A percentile compares a stretch with the other conserved stretches of the same genome.
These are phyloP conservation scores for Wickerhamiella pararugosa DNA, from an alignment of 1,139 yeast species.

Conservation along the genomic window DNA sequence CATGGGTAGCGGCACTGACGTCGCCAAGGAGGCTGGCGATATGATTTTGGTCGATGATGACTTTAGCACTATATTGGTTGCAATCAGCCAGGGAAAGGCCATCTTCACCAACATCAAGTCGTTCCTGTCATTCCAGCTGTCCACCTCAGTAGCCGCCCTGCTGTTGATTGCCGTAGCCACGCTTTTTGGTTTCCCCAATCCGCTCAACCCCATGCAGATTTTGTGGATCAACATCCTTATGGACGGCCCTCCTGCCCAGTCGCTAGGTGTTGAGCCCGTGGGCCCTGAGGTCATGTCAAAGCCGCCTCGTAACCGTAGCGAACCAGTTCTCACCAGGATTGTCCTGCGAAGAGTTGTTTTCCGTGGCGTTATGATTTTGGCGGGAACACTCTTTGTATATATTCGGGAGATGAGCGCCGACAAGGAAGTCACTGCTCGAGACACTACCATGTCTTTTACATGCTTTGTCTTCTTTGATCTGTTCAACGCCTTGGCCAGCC, in stretches of 20 bases:
- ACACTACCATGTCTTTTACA: slow-evolving; percentile 97
- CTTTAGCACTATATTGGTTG: slow-evolving; percentile 78
- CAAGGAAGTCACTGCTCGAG: slow-evolving; percentile 72
- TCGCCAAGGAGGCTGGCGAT: slow-evolving; percentile 96
- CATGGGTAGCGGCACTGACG: slow-evolving; percentile 98
- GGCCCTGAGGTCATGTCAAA: slow-evolving; percentile 88
- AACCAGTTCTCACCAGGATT: slow-evolving; percentile 55
- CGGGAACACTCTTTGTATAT: slow-evolving; percentile 78
- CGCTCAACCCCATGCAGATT: slow-evolving; percentile 97
- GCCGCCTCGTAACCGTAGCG: slow-evolving; percentile 82
- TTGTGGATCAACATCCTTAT: slow-evolving; percentile 91
- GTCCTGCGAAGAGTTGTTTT: slow-evolving; percentile 60
- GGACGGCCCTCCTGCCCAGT: slow-evolving; percentile 99
- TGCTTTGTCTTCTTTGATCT: slow-evolving; percentile 89
- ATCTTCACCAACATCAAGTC: slow-evolving; percentile 88
- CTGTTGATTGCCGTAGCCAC: slow-evolving; percentile 80
- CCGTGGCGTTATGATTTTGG: slow-evolving; percentile 51
- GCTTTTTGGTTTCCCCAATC: slow-evolving; percentile 75
- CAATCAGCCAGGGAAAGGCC: slow-evolving; percentile 94
- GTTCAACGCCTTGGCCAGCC: slow-evolving; percentile 89
- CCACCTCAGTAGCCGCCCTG: slow-evolving; percentile 90
- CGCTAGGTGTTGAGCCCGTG: slow-evolving; percentile 93
- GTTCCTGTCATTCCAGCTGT: slow-evolving; percentile 83
- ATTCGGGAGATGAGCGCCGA: slow-evolving; percentile 63
- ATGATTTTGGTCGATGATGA: slow-evolving; percentile 96